These are phyloP conservation scores for Termitomyces titanicus DNA, from an alignment of 768 basidiomycete species.

Conservation along the genomic window DNA sequence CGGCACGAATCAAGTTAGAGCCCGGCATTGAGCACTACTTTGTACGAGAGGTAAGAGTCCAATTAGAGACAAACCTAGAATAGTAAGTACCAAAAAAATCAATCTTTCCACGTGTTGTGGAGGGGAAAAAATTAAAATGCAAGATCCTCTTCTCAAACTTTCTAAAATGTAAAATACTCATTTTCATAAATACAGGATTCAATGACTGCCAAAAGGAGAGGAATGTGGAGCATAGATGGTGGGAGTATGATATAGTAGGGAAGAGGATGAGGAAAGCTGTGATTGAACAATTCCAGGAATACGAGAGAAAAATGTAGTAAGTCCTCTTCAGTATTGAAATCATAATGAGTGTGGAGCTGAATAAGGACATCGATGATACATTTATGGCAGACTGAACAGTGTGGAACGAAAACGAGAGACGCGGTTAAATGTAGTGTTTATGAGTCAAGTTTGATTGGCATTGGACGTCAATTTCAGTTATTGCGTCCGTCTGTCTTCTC, in stretches of 20 bases:
- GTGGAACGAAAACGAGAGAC: conserved; percentile 7
- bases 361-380: conserved; percentile 26
- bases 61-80: not conserved
- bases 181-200: conserved; percentile 21
- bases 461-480: conserved; percentile 27
- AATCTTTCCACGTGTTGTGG: not conserved
- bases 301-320: conserved; percentile 16
- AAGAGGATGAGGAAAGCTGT: conserved; percentile 16
- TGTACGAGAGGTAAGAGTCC: not conserved
- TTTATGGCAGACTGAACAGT: conserved; percentile 17
- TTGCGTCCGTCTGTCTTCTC: conserved; percentile 43
- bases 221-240: conserved; percentile 28
- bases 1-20: conserved; percentile 53
- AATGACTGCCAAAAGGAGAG: conserved; percentile 11
- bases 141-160: not conserved
- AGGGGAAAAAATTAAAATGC: not conserved
- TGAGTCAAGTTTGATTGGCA: conserved; percentile 12
- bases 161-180: conserved; percentile 1
- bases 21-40: conserved; percentile 21
- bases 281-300: conserved; percentile 30
- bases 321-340: conserved; percentile 27
- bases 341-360: conserved; percentile 30
- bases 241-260: conserved; percentile 34
- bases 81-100: not conserved
- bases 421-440: conserved; percentile 18